Evolutionary conservation across 1,284 basidiomycete genomes (phyloP).

Genomic region (Melampsora larici-populina): DNA sequence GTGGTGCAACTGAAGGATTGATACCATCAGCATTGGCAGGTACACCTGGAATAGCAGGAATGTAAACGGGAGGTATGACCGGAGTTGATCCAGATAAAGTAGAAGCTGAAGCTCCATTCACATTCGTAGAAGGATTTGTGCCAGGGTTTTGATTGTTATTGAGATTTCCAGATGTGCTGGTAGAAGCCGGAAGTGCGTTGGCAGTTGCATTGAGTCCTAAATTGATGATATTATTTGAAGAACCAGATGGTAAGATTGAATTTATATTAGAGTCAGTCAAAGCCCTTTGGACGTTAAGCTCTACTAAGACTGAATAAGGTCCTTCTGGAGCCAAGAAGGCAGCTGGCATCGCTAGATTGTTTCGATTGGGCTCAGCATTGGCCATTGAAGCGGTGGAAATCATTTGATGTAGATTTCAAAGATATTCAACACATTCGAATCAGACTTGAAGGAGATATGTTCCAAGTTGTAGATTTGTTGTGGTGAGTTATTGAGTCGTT

Average conservation of each 20-base stretch:
- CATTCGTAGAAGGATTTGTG: not conserved
- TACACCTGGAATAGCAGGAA: not conserved
- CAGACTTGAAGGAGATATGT: no score
- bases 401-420: no score
- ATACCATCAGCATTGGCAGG: not conserved
- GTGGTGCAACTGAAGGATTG: slow-evolving; percentile 23
- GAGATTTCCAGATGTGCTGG: not conserved
- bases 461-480: no score
- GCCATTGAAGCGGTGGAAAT: no score
- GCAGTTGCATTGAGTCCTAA: not conserved
- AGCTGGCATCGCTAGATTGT: no score
- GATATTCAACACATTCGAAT: no score
- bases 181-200: not conserved
- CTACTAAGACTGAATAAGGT: not conserved
- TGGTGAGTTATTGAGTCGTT: no score
- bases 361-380: no score
- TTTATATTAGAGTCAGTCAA: not conserved
- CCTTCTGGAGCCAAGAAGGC: slow-evolving; percentile 3
- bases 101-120: not conserved
- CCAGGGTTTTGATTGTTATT: not conserved
- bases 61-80: not conserved
- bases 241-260: not conserved
- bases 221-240: not conserved
- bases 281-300: not conserved
- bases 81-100: not conserved